Percentiles rank a stretch among this genome's conserved stretches.
Conservation (phyloP, 2,329 filamentous ascomycete species). For the Trichoderma koningiopsis region DNA sequence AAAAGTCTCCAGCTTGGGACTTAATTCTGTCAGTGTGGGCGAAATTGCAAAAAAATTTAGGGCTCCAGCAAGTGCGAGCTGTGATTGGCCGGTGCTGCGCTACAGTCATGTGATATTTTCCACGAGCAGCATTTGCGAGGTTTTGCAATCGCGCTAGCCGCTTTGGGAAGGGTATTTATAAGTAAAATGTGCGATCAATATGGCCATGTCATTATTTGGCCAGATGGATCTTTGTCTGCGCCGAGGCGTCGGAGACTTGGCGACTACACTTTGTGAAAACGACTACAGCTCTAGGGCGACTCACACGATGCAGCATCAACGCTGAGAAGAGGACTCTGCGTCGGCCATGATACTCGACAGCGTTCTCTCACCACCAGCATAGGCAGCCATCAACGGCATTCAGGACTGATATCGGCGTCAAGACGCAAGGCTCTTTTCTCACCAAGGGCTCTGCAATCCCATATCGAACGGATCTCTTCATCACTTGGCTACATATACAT, state of each 20-base stretch:
- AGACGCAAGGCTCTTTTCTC: not conserved
- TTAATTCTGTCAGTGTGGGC: conserved; percentile 29
- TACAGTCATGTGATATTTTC: conserved; percentile 26
- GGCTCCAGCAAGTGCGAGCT: conserved; percentile 28
- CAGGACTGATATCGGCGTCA: not conserved
- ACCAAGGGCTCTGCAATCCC: not conserved
- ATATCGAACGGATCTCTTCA: not conserved
- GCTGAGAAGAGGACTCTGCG: not conserved
- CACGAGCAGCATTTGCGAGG: not conserved
- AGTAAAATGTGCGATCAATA: conserved; percentile 19
- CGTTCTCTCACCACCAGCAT: not conserved
- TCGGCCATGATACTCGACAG: not conserved
- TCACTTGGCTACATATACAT: not conserved
- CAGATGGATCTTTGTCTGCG: conserved; percentile 4
- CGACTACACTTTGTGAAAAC: not conserved
- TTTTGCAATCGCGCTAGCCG: conserved; percentile 8
- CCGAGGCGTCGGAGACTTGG: not conserved
- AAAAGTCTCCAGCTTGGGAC: conserved; percentile 6
- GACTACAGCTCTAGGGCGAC: not conserved
- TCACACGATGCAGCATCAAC: not conserved
- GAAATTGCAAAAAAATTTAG: conserved; percentile 32
- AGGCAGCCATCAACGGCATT: not conserved
- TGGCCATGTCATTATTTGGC: conserved; percentile 2
- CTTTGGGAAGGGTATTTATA: conserved; percentile 16
- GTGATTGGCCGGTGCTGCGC: conserved; percentile 19